Evolutionary conservation across 768 basidiomycete genomes (phyloP).

Genomic region (Agaricus blazei): DNA sequence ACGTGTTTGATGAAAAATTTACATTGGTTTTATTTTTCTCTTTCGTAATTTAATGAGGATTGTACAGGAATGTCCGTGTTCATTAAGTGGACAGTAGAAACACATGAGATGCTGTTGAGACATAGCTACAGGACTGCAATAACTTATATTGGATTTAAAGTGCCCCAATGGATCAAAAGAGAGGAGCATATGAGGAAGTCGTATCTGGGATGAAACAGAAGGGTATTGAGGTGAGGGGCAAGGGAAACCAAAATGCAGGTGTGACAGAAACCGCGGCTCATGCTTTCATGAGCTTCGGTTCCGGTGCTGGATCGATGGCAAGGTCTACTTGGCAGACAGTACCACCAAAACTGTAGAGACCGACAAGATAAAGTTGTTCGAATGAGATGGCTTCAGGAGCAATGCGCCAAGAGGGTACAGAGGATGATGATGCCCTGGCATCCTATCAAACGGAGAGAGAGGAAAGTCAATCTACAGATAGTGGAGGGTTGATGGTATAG

Average conservation of each 20-base stretch:
- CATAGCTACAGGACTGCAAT: background rate
- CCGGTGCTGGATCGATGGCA: conserved; percentile 25
- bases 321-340: conserved; percentile 50
- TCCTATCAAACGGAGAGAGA: conserved; percentile 8
- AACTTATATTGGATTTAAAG: background rate
- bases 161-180: background rate
- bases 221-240: background rate
- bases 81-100: background rate
- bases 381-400: conserved; percentile 30
- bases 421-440: conserved; percentile 14
- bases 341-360: conserved; percentile 36
- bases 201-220: background rate
- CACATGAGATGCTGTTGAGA: background rate
- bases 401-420: conserved; percentile 27
- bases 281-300: background rate
- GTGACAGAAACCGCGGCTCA: too few species aligned
- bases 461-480: conserved; percentile 21
- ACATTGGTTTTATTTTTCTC: too few species aligned
- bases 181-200: background rate
- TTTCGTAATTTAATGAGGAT: background rate
- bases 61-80: background rate
- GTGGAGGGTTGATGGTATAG: background rate
- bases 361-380: conserved; percentile 38
- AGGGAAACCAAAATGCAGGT: too few species aligned
- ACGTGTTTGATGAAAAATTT: too few species aligned